These are phyloP conservation scores for Teunomyces kruisii DNA, from an alignment of 805 yeast species.

Conservation along the genomic window DNA sequence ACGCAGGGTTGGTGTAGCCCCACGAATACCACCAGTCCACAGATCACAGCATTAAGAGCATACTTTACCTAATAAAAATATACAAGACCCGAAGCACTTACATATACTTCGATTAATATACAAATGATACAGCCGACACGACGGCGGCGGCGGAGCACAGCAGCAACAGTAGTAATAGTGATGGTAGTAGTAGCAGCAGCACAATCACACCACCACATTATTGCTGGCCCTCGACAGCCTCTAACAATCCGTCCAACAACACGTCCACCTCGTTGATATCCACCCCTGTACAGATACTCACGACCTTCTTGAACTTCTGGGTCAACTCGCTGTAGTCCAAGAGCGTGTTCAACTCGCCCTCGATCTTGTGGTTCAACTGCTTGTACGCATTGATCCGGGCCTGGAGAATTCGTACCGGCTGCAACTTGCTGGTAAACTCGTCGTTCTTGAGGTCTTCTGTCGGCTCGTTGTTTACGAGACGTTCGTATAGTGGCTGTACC, in stretches of 20 bases:
- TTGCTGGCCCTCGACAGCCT: slow-evolving; percentile 79
- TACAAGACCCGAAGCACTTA: not conserved
- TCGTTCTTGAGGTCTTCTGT: slow-evolving; percentile 23
- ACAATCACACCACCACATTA: too few relatives aligned
- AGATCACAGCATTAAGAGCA: too few relatives aligned
- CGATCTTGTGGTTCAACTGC: slow-evolving; percentile 61
- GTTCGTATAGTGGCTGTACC: slow-evolving; percentile 57
- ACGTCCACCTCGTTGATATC: slow-evolving; percentile 77
- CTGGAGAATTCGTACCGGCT: slow-evolving; percentile 50
- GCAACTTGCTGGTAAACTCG: slow-evolving; percentile 36
- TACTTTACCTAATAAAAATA: too few relatives aligned
- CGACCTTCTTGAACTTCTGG: slow-evolving; percentile 80
- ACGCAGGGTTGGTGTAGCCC: slow-evolving; percentile 65
- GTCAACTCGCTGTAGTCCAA: slow-evolving; percentile 43
- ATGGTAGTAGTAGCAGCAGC: too few relatives aligned
- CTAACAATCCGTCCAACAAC: slow-evolving; percentile 78
- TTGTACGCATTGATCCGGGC: slow-evolving; percentile 83
- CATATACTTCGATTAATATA: not conserved
- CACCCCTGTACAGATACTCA: slow-evolving; percentile 86
- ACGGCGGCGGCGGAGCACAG: too few relatives aligned
- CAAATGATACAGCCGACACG: not conserved
- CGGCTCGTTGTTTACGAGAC: slow-evolving; percentile 34
- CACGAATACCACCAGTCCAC: too few relatives aligned
- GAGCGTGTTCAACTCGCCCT: slow-evolving; percentile 51
- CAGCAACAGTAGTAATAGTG: too few relatives aligned